Evolutionary conservation across 805 yeast genomes (phyloP).

Genomic region (Spathaspora sp.): DNA sequence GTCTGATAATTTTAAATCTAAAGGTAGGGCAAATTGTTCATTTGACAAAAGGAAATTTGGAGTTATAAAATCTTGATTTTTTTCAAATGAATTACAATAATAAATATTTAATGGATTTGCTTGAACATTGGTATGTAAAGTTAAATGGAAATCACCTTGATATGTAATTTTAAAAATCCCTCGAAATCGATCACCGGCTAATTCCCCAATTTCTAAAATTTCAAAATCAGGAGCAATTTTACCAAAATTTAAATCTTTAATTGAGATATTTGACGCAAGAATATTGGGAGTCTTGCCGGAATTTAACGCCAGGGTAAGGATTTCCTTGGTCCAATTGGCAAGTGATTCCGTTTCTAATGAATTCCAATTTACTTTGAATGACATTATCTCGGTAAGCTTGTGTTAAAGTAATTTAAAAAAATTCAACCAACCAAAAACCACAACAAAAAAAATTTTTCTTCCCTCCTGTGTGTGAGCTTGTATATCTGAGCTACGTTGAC

Average conservation of each 20-base stretch:
- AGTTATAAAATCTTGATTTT: slow-evolving; percentile 46
- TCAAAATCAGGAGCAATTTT: slow-evolving; percentile 71
- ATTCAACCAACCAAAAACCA: not conserved
- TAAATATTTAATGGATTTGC: slow-evolving; percentile 80
- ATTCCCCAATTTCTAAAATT: slow-evolving; percentile 77
- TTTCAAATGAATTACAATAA: slow-evolving; percentile 38
- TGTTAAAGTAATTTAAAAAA: not conserved
- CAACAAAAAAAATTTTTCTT: not conserved
- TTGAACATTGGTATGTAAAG: slow-evolving; percentile 74
- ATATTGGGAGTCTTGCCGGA: slow-evolving; percentile 70
- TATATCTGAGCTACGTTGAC: too few relatives aligned
- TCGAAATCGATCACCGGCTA: slow-evolving; percentile 70
- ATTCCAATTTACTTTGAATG: slow-evolving; percentile 77
- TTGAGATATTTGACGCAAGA: slow-evolving; percentile 63
- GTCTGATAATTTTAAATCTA: slow-evolving; percentile 69
- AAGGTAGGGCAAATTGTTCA: slow-evolving; percentile 71
- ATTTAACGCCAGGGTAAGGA: slow-evolving; percentile 69
- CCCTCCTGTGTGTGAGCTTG: not conserved
- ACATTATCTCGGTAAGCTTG: slow-evolving; percentile 42
- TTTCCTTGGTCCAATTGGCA: slow-evolving; percentile 57
- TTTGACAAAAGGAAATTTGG: slow-evolving; percentile 67
- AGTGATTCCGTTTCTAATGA: slow-evolving; percentile 64
- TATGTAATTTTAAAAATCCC: slow-evolving; percentile 80
- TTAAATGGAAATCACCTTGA: slow-evolving; percentile 70
- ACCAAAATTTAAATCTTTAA: slow-evolving; percentile 71